Percentiles rank a stretch among this genome's conserved stretches.
These are phyloP conservation scores for Rosa multiflora DNA, from an alignment of 306 rosid genomes.

Conservation along the genomic window DNA sequence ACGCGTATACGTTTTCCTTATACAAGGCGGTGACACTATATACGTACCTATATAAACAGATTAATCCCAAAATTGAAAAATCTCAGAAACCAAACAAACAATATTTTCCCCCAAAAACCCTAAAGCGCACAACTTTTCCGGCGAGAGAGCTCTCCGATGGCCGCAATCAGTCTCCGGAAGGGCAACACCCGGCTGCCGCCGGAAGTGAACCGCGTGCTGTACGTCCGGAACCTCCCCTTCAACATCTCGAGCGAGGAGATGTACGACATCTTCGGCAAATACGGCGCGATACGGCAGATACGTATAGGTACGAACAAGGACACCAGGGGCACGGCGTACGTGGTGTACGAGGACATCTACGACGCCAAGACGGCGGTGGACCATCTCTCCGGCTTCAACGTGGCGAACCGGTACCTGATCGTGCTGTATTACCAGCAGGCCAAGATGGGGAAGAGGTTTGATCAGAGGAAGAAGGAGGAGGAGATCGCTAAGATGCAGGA, in stretches of 20 bases:
- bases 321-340: constrained; percentile 95
- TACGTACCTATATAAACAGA: background rate
- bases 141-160: constrained; percentile 36
- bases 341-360: constrained; percentile 96
- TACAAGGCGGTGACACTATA: background rate
- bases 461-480: constrained; percentile 91
- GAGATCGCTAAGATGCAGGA: constrained; percentile 85
- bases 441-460: constrained; percentile 95
- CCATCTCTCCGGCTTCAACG: constrained; percentile 94
- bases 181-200: constrained; percentile 94
- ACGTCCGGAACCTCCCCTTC: constrained; percentile 88
- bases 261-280: constrained; percentile 97
- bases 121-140: background rate
- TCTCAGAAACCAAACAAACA: background rate
- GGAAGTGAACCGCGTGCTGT: constrained; percentile 89
- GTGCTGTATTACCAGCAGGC: constrained; percentile 94
- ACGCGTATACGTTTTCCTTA: no score
- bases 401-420: constrained; percentile 85
- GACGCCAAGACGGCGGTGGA: constrained; percentile 98
- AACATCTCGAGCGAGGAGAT: constrained; percentile 98
- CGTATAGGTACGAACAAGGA: constrained; percentile 91
- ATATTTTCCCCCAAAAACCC: background rate
- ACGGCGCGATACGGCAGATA: constrained; percentile 97
- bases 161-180: constrained; percentile 82
- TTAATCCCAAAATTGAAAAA: background rate